Percentiles rank a stretch among this genome's conserved stretches.
Conservation (phyloP, 2,329 filamentous ascomycete species). For the Tolypocladium ophioglossoides region DNA sequence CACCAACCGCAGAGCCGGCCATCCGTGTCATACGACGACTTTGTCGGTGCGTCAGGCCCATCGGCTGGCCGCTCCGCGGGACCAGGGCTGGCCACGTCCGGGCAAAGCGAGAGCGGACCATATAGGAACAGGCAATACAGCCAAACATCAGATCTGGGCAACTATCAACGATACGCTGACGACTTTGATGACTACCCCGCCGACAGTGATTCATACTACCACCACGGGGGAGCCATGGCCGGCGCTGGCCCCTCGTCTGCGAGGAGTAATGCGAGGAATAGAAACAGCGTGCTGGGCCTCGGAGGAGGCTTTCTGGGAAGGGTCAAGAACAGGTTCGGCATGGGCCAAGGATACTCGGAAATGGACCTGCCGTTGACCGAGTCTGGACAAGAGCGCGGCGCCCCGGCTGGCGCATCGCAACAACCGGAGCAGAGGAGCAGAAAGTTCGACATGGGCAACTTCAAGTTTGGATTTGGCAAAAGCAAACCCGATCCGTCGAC, state of each 20-base stretch:
- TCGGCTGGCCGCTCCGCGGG: constrained; percentile 30
- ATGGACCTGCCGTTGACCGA: constrained; percentile 97
- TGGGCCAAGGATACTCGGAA: constrained; percentile 83
- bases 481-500: constrained; percentile 82
- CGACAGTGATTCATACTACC: constrained; percentile 74
- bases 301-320: constrained; percentile 80
- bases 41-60: constrained; percentile 56
- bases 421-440: constrained; percentile 33
- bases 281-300: constrained; percentile 81
- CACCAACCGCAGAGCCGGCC: constrained; percentile 58
- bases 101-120: constrained; percentile 20
- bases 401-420: constrained; percentile 29
- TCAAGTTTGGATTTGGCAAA: constrained; percentile 87
- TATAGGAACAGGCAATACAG: constrained; percentile 45
- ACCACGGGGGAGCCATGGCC: constrained; percentile 53
- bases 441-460: constrained; percentile 60
- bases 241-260: constrained; percentile 39
- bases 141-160: constrained; percentile 73
- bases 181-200: constrained; percentile 75
- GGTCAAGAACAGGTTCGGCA: constrained; percentile 83
- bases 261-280: constrained; percentile 51
- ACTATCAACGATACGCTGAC: constrained; percentile 85
- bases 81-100: constrained; percentile 11
- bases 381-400: constrained; percentile 33
- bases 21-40: constrained; percentile 90